These are phyloP conservation scores for Mitragyna speciosa DNA, from an alignment of 257 asterid species.

Conservation along the genomic window DNA sequence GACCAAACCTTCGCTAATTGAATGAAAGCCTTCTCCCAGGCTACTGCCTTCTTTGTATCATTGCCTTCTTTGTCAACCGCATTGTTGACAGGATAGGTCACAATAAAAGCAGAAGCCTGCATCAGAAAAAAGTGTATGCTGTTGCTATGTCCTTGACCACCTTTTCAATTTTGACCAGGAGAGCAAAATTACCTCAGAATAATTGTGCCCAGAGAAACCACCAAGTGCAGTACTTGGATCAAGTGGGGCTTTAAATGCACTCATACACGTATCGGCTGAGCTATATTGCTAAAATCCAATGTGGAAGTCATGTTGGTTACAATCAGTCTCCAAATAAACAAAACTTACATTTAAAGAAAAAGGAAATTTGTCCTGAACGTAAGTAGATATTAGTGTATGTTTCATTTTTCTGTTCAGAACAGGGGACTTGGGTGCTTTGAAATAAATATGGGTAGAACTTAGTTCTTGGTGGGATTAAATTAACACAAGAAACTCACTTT, in stretches of 20 bases:
- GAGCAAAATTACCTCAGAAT: slow-evolving; percentile 61
- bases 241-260: slow-evolving; percentile 95
- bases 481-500: not conserved
- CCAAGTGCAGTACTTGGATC: slow-evolving; percentile 98
- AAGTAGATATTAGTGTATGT: not conserved
- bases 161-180: slow-evolving; percentile 3
- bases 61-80: slow-evolving; percentile 77
- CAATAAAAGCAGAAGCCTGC: slow-evolving; percentile 94
- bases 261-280: slow-evolving; percentile 79
- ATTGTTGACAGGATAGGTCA: slow-evolving; percentile 95
- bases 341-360: not conserved
- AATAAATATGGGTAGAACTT: not conserved
- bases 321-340: not conserved
- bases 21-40: slow-evolving; percentile 98
- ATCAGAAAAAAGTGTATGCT: slow-evolving; percentile 23
- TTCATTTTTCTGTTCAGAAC: not conserved
- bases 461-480: not conserved
- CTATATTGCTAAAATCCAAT: slow-evolving; percentile 63
- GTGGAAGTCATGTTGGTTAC: not conserved
- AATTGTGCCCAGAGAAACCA: slow-evolving; percentile 89
- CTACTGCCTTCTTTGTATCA: slow-evolving; percentile 70
- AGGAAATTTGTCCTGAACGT: not conserved
- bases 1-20: slow-evolving; percentile 77
- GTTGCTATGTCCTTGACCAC: slow-evolving; percentile 10
- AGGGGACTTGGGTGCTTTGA: not conserved